These are phyloP conservation scores for Fusarium oxysporum DNA, from an alignment of 2,329 filamentous ascomycete genomes.

Conservation along the genomic window DNA sequence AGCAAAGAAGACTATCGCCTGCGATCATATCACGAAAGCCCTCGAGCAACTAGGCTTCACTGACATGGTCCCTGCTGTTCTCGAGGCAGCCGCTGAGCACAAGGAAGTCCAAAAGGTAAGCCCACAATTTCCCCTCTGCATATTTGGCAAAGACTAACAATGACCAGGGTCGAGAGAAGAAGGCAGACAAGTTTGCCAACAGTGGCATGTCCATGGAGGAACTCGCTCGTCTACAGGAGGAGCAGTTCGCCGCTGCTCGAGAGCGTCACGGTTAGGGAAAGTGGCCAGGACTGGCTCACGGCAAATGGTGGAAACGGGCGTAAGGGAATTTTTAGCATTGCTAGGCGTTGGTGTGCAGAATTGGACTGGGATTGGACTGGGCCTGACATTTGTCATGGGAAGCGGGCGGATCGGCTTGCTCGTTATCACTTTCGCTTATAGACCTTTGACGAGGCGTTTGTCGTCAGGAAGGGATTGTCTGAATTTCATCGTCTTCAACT, in stretches of 20 bases:
- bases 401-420: constrained; percentile 26
- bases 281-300: neutral
- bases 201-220: constrained; percentile 94
- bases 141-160: constrained; percentile 54
- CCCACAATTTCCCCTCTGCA: constrained; percentile 44
- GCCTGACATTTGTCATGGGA: constrained; percentile 27
- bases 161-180: constrained; percentile 87
- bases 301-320: constrained; percentile 28
- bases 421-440: constrained; percentile 44
- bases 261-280: constrained; percentile 50
- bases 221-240: constrained; percentile 87
- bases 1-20: constrained; percentile 98
- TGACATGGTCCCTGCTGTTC: constrained; percentile 89
- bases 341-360: constrained; percentile 49
- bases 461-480: neutral
- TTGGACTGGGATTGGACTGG: constrained; percentile 31
- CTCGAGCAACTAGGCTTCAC: constrained; percentile 92
- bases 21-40: constrained; percentile 96
- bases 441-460: constrained; percentile 18
- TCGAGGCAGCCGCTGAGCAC: constrained; percentile 89
- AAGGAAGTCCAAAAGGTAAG: constrained; percentile 90
- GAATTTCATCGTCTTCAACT: constrained; percentile 9
- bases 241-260: constrained; percentile 84
- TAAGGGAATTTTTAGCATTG: constrained; percentile 48
- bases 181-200: constrained; percentile 95